Conservation (phyloP, 2,329 filamentous ascomycete genomes). For the Coniochaeta prunicola region DNA sequence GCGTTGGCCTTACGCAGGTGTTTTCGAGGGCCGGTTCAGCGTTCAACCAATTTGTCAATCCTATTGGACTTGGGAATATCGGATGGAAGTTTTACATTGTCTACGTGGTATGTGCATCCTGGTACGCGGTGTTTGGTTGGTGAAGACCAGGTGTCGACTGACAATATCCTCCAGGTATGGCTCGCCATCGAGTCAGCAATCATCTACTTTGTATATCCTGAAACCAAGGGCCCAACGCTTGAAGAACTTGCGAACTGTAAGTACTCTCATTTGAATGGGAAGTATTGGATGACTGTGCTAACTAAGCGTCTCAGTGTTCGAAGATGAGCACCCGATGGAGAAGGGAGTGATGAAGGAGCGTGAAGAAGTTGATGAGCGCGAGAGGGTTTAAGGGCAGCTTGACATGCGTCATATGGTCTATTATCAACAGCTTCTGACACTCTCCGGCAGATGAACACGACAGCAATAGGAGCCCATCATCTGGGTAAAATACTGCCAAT, state of each 20-base stretch:
- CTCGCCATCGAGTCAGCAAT: slow-evolving; percentile 7
- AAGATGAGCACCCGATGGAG: not conserved
- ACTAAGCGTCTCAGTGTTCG: not conserved
- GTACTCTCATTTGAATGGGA: not conserved
- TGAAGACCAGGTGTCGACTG: slow-evolving; percentile 24
- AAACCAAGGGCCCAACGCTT: slow-evolving; percentile 1
- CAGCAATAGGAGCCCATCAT: not conserved
- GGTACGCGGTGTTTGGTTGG: slow-evolving; percentile 13
- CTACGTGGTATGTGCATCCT: slow-evolving; percentile 15
- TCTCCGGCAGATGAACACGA: not conserved
- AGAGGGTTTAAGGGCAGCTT: not conserved
- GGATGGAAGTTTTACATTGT: slow-evolving; percentile 29
- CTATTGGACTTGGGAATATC: slow-evolving; percentile 24
- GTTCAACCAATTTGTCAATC: slow-evolving; percentile 24
- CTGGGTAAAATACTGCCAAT: not conserved
- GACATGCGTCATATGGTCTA: not conserved
- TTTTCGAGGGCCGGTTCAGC: slow-evolving; percentile 7
- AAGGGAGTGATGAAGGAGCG: not conserved
- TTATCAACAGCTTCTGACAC: not conserved
- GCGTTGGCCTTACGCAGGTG: slow-evolving; percentile 6
- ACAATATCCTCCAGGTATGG: slow-evolving; percentile 23
- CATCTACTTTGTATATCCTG: slow-evolving; percentile 2
- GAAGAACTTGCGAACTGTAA: slow-evolving; percentile 3
- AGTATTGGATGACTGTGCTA: not conserved
- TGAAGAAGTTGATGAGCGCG: not conserved